Conservation (phyloP, 176 grass and related monocot species). For the Tillandsia fasciculata region DNA sequence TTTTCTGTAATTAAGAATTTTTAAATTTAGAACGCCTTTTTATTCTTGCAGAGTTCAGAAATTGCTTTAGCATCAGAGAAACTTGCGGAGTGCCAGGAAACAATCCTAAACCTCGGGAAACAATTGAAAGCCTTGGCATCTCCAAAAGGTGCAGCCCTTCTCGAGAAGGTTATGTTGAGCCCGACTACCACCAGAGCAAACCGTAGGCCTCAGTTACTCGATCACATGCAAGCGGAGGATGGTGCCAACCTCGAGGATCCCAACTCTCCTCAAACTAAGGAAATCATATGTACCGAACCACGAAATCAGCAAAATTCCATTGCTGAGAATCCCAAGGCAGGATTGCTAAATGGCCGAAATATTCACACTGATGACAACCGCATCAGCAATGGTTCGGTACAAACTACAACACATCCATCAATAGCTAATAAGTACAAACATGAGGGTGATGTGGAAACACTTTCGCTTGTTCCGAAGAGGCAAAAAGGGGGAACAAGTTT, state of each 20-base stretch:
- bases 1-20: not conserved
- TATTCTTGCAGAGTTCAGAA: slow-evolving; percentile 35
- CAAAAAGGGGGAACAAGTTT: slow-evolving; percentile 45
- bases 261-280: slow-evolving; percentile 38
- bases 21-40: slow-evolving; percentile 2
- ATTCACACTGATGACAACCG: not conserved
- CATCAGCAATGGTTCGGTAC: not conserved
- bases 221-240: slow-evolving; percentile 31
- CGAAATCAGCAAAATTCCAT: not conserved
- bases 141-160: slow-evolving; percentile 40
- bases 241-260: slow-evolving; percentile 21
- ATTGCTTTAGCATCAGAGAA: slow-evolving; percentile 71
- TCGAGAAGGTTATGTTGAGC: slow-evolving; percentile 34
- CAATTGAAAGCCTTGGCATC: slow-evolving; percentile 81
- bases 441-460: slow-evolving; percentile 20
- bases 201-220: slow-evolving; percentile 28
- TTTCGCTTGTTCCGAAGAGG: slow-evolving; percentile 34
- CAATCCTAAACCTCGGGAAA: slow-evolving; percentile 64
- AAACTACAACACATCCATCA: slow-evolving; percentile 15
- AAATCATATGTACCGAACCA: slow-evolving; percentile 36
- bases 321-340: not conserved
- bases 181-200: slow-evolving; percentile 15
- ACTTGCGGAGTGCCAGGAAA: slow-evolving; percentile 75
- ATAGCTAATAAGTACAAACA: slow-evolving; percentile 26
- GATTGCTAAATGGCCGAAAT: slow-evolving; percentile 1